A percentile compares a stretch with the other conserved stretches of the same genome.
Evolutionary conservation across 2,329 filamentous ascomycete genomes (phyloP).

Genomic region (Epicoccum sorghinum): DNA sequence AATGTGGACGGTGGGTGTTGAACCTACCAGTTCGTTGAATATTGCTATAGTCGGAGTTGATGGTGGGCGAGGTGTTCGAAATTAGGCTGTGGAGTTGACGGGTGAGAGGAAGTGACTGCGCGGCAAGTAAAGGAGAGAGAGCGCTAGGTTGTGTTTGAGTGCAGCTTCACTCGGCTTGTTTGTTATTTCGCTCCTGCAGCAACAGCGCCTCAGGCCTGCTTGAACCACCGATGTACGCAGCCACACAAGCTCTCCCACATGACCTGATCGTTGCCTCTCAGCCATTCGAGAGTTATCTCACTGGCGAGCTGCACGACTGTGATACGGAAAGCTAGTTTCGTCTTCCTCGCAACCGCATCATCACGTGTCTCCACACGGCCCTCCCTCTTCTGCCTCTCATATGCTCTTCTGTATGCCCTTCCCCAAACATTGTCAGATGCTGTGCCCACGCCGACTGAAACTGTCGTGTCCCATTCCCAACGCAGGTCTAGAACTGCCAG

Average conservation of each 20-base stretch:
- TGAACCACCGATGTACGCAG: conserved; percentile 52
- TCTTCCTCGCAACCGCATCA: not conserved
- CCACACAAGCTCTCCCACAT: conserved; percentile 89
- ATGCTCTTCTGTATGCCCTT: conserved; percentile 71
- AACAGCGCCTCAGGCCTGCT: not conserved
- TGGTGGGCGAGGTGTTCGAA: too few species aligned
- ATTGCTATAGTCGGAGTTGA: too few species aligned
- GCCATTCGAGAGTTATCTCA: conserved; percentile 66
- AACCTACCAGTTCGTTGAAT: too few species aligned
- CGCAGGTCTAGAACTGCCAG: conserved; percentile 64
- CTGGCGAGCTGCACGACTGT: conserved; percentile 40
- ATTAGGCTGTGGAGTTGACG: too few species aligned
- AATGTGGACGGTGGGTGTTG: not conserved
- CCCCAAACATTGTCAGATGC: conserved; percentile 79
- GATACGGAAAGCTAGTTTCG: conserved; percentile 44
- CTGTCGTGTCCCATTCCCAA: conserved; percentile 68
- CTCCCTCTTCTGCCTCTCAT: conserved; percentile 41
- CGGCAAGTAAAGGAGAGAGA: too few species aligned
- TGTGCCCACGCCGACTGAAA: conserved; percentile 65
- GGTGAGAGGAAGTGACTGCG: too few species aligned
- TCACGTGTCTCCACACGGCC: conserved; percentile 24
- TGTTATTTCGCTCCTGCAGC: not conserved
- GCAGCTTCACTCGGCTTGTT: too few species aligned
- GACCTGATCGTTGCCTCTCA: conserved; percentile 73
- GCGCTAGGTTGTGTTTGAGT: too few species aligned